A percentile compares a stretch with the other conserved stretches of the same genome.
phyloP scores from a whole-genome alignment of 495 filamentous ascomycete genomes.

The Immersiella caudata region DNA sequence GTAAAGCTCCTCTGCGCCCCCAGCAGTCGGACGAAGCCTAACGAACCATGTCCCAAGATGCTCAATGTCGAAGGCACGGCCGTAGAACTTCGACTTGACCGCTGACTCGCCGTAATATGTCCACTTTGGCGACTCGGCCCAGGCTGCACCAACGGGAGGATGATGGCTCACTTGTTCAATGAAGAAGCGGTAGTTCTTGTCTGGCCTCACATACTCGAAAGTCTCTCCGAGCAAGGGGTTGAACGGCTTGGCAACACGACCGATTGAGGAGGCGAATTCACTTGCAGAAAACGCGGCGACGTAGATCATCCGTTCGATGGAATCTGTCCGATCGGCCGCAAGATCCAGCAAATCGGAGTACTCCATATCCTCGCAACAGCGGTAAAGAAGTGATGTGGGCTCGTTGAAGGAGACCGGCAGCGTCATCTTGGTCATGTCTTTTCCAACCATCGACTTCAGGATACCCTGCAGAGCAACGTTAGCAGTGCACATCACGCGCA shows the following conservation, averaged over 20 bases:
- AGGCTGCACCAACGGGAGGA: slow-evolving; percentile 91
- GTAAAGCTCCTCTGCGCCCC: slow-evolving; percentile 82
- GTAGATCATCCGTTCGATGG: slow-evolving; percentile 92
- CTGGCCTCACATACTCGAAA: slow-evolving; percentile 92
- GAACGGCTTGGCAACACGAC: slow-evolving; percentile 96
- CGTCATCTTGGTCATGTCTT: slow-evolving; percentile 99
- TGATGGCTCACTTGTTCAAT: slow-evolving; percentile 99
- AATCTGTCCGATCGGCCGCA: slow-evolving; percentile 82
- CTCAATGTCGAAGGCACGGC: slow-evolving; percentile 96
- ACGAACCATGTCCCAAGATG: slow-evolving; percentile 97
- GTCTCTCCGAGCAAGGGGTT: slow-evolving; percentile 96
- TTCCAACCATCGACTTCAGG: slow-evolving; percentile 98
- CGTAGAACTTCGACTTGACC: slow-evolving; percentile 97
- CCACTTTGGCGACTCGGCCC: slow-evolving; percentile 91
- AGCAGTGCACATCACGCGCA: neutral
- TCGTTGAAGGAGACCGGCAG: slow-evolving; percentile 98
- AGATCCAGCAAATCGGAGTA: slow-evolving; percentile 92
- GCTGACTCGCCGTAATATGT: slow-evolving; percentile 97
- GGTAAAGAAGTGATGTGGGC: slow-evolving; percentile 93
- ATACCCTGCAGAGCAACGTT: slow-evolving; percentile 67
- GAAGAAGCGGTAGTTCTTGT: slow-evolving; percentile 97
- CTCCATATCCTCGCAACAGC: slow-evolving; percentile 96
- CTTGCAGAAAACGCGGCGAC: slow-evolving; percentile 93
- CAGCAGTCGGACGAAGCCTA: slow-evolving; percentile 74
- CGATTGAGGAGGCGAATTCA: slow-evolving; percentile 96